These are phyloP conservation scores for Raphanus hybrid DNA, from an alignment of 441 rosid genomes.

Conservation along the genomic window DNA sequence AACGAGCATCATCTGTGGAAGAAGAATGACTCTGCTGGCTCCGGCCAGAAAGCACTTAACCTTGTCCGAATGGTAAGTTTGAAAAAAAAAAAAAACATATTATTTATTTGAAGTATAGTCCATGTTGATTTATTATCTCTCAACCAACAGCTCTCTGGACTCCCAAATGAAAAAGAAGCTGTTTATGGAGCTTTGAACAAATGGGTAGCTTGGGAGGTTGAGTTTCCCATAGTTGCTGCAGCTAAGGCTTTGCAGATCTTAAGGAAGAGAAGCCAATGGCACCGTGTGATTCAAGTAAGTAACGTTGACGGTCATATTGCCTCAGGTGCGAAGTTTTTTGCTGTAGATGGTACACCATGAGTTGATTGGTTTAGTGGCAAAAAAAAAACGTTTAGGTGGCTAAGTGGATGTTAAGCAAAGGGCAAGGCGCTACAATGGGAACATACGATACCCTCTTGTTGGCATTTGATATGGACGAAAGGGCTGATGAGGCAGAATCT, in stretches of 20 bases:
- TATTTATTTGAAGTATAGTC: neutral
- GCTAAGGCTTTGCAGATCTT: conserved; percentile 62
- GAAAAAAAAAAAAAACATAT: neutral
- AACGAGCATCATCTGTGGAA: conserved; percentile 75
- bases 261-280: conserved; percentile 68
- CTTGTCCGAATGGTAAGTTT: conserved; percentile 68
- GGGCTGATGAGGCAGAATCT: conserved; percentile 83
- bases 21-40: conserved; percentile 79
- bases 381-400: conserved; percentile 55
- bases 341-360: neutral
- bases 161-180: conserved; percentile 76
- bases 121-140: conserved; percentile 16
- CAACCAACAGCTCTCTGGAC: conserved; percentile 64
- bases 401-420: conserved; percentile 94
- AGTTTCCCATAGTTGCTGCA: conserved; percentile 73
- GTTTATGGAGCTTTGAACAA: conserved; percentile 83
- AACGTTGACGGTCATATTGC: neutral
- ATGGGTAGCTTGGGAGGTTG: conserved; percentile 84
- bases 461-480: conserved; percentile 81
- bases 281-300: conserved; percentile 72
- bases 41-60: conserved; percentile 72
- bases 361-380: conserved; percentile 10
- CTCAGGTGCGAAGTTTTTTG: conserved; percentile 13
- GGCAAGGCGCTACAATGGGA: conserved; percentile 90
- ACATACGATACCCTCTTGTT: conserved; percentile 78